Evolutionary conservation across 768 basidiomycete genomes (phyloP).

Genomic region (Arthromyces matolae): DNA sequence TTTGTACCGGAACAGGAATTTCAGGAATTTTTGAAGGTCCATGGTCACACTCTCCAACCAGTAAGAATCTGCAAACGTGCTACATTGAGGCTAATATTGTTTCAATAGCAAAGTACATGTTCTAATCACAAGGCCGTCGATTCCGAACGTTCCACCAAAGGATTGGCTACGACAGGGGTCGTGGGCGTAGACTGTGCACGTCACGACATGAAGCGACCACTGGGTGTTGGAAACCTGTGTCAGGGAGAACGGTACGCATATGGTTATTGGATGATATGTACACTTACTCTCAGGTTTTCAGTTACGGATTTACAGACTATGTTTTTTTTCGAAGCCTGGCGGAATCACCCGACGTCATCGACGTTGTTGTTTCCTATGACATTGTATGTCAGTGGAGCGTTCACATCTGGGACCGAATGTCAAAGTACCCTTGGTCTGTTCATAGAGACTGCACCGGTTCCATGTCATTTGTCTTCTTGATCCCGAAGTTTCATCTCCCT

Average conservation of each 20-base stretch:
- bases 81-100: no score
- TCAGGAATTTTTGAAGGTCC: constrained; percentile 9
- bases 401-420: constrained; percentile 16
- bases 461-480: constrained; percentile 8
- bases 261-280: not conserved
- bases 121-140: constrained; percentile 21
- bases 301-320: constrained; percentile 31
- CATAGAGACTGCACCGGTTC: not conserved
- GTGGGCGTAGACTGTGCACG: constrained; percentile 6
- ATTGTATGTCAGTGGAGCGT: constrained; percentile 30
- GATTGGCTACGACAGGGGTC: constrained; percentile 15
- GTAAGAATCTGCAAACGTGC: no score
- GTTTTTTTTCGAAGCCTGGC: constrained; percentile 21
- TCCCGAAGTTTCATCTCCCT: constrained; percentile 27
- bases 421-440: constrained; percentile 9
- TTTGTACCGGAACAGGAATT: constrained; percentile 15
- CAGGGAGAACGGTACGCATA: constrained; percentile 19
- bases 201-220: constrained; percentile 9
- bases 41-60: constrained; percentile 6
- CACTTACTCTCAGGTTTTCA: not conserved
- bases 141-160: constrained; percentile 19
- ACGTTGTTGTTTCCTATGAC: constrained; percentile 28
- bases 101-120: constrained; percentile 18
- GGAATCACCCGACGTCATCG: not conserved
- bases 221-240: constrained; percentile 3